Evolutionary conservation across 78 protist species (phyloP), one percentile per base, ranked within the genome.

Genomic region (Dictyostelium citrinum): DNA sequence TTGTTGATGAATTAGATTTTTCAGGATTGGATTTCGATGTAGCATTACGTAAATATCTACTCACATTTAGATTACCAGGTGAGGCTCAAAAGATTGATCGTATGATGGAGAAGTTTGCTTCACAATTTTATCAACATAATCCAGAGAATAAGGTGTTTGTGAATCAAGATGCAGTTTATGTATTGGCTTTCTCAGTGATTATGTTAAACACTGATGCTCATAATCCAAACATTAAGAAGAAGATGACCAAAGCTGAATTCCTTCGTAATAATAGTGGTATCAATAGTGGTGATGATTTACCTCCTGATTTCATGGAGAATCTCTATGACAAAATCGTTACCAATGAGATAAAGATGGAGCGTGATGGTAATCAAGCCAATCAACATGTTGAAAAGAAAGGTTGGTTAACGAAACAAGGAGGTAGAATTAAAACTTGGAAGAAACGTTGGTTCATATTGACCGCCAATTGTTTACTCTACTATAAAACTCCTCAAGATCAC

Each of bases 61-160:
- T 84, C 43, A 67, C 68, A 4, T 98, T 99, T 79, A 82, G 98
- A 27, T 83, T 99, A 58, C 99, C 99, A 4, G 99, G 99, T 58
- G 99, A 99, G 71, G 98, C 99, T 22, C 99, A 97, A 93, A 97
- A 98, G 91, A 99, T 99, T 31, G 99, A 98, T 76, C 94, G 99
- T 20, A 97, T 98, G 95, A 98, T 99, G 99, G 99, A 98, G 81
- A 96, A 96, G 91, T 99, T 99, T 84, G 99, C 99, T 1, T 97
- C 95, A 68, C 91, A 97, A 24, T 99, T 81, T 79, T 95, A 80
- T 79, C 35, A 27, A 22, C 60, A 90, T 33, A 98, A 98, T 88
- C 97, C 96, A 31, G 90, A 33, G 39, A 75, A 61, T 1, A 84
- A 78, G 46, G 58, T 90, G 1, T 91, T 90, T 58, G 79, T 85